Evolutionary conservation across 1,284 basidiomycete genomes (phyloP).

Genomic region (Tetrapyrgos nigripes): DNA sequence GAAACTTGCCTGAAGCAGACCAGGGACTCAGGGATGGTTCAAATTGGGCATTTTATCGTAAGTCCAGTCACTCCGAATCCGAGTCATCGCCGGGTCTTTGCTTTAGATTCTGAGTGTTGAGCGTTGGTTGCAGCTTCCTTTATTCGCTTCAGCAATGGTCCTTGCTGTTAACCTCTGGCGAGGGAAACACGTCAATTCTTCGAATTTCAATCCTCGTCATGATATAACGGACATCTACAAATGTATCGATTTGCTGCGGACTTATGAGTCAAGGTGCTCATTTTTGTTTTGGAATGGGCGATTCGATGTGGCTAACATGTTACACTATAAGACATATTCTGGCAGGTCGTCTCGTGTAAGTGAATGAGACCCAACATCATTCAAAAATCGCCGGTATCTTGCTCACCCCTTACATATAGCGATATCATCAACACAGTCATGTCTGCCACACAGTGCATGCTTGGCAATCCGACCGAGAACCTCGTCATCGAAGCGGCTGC

Average conservation of each 20-base stretch:
- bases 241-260: constrained; percentile 65
- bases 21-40: background rate
- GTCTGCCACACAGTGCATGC: background rate
- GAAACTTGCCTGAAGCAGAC: background rate
- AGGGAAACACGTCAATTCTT: constrained; percentile 57
- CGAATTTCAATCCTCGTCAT: constrained; percentile 53
- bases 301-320: background rate
- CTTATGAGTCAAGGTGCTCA: constrained; percentile 35
- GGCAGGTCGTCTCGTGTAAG: constrained; percentile 11
- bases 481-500: too few relatives aligned
- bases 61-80: too few relatives aligned
- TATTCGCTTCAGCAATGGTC: constrained; percentile 51
- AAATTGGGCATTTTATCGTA: too few relatives aligned
- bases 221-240: constrained; percentile 71
- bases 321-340: background rate
- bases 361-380: background rate
- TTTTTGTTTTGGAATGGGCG: background rate
- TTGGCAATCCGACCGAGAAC: too few relatives aligned
- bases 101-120: constrained; percentile 4
- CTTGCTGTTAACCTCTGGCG: constrained; percentile 78
- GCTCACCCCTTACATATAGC: too few relatives aligned
- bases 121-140: constrained; percentile 26
- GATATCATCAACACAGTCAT: constrained; percentile 9
- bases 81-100: background rate
- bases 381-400: background rate